Evolutionary conservation across 495 filamentous ascomycete species (phyloP), one percentile per base, ranked within the genome.

Genomic region (Xylaria acuta): DNA sequence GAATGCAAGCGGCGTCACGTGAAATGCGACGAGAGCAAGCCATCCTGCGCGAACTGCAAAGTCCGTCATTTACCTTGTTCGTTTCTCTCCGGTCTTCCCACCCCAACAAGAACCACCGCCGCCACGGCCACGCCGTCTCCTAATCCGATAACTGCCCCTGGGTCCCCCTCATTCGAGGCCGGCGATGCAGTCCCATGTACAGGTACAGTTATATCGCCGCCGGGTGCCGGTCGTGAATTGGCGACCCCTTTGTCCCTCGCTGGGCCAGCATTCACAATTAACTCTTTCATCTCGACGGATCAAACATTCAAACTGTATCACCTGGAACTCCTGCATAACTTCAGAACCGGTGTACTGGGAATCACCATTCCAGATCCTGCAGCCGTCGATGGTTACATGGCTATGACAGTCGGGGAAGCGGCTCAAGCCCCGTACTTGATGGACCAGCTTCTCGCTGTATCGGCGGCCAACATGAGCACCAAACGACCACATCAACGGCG

Each of bases 351-450:
- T 25, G 70, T 74, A 38, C 25, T 64, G 30, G 59, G 53, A 27
- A 47, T 25, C 47, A 64, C 34, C 8, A 40, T 74, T 9, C 36
- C 4, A 6, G 18, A 25, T n/a, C 8, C 49, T 2, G 27, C 9
- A 7, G 34, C 65, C 14, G 7, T 60, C 18, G 56, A 66, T 14
- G 36, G 62, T 7, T 63, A 70, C 34, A 63, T 74, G 30, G 36
- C 53, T 25, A 71, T 71, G 54, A 40, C 69, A 4, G 65, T 74
- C 6, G 20, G 69, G 30, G 71, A 76, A 49, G 67, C 71, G 2
- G 58, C 83, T n/a, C 45, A 73, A 16, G 75, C 76, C 7, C 79
- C 83, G 4, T 86, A 81, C 67, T 76, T 85, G 5, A 79, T 84
- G 76, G 80, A 83, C 70, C 74, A 82, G 59, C 22, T 81, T 18